Conservation (phyloP, 192 early-diverging fungal genomes). For the Backusella parvicylindrica region DNA sequence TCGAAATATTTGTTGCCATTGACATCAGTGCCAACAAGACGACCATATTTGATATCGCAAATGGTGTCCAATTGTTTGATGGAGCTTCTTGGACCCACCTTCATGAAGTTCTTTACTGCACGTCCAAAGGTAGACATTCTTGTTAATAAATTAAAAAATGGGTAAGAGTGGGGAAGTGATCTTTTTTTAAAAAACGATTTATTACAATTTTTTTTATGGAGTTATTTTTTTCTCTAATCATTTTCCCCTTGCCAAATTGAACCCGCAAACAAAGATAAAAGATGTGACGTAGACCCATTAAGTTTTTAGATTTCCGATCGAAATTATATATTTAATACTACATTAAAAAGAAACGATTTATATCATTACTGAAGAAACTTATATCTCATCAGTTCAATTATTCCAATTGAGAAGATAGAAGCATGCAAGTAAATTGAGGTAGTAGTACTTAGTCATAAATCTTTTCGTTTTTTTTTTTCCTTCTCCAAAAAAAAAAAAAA, state of each 20-base stretch:
- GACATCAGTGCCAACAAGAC: conserved; percentile 65
- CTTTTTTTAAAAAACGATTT: neutral
- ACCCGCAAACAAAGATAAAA: neutral
- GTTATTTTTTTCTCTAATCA: neutral
- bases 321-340: too few relatives aligned
- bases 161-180: conserved; percentile 1
- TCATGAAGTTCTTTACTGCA: conserved; percentile 53
- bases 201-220: neutral
- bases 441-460: too few relatives aligned
- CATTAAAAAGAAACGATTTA: too few relatives aligned
- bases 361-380: too few relatives aligned
- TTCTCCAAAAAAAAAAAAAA: too few relatives aligned
- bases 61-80: conserved; percentile 52
- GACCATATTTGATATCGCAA: conserved; percentile 67
- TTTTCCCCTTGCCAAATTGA: neutral
- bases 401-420: too few relatives aligned
- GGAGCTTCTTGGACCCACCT: conserved; percentile 43
- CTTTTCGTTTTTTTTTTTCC: too few relatives aligned
- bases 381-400: too few relatives aligned
- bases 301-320: neutral
- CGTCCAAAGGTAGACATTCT: conserved; percentile 50
- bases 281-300: neutral
- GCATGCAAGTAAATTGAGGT: too few relatives aligned
- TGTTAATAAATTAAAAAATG: neutral
- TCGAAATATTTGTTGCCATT: conserved; percentile 77